Evolutionary conservation across 2,329 filamentous ascomycete species (phyloP).

Genomic region (Colletotrichum higginsianum): DNA sequence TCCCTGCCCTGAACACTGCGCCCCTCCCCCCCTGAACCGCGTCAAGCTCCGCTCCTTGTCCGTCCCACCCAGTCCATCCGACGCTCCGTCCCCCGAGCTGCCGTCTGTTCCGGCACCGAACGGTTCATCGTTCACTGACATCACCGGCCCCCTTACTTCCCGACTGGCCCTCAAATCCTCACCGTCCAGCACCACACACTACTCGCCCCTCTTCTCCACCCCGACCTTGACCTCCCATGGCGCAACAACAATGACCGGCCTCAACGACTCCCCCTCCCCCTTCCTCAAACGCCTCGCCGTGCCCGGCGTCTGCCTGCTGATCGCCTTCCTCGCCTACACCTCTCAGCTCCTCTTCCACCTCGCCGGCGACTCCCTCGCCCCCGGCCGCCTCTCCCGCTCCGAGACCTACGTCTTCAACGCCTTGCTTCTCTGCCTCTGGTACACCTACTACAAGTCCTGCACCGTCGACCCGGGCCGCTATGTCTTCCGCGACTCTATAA

Average conservation of each 20-base stretch:
- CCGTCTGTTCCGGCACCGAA: slow-evolving; percentile 20
- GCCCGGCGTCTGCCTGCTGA: slow-evolving; percentile 76
- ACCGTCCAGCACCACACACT: not conserved
- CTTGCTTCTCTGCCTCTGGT: slow-evolving; percentile 75
- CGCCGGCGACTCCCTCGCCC: slow-evolving; percentile 67
- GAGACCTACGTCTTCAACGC: slow-evolving; percentile 77
- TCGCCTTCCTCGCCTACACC: slow-evolving; percentile 78
- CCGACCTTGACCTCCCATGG: slow-evolving; percentile 23
- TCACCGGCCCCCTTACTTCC: slow-evolving; percentile 7
- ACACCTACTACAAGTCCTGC: slow-evolving; percentile 76
- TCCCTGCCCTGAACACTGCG: not conserved
- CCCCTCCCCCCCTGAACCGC: slow-evolving; percentile 31
- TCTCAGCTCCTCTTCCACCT: slow-evolving; percentile 80
- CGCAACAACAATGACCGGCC: slow-evolving; percentile 57
- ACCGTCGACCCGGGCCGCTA: slow-evolving; percentile 72
- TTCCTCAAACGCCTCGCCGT: slow-evolving; percentile 72
- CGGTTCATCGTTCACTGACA: slow-evolving; percentile 16
- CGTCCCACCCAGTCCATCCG: not conserved
- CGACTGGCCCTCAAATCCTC: not conserved
- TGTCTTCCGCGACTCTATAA: slow-evolving; percentile 56
- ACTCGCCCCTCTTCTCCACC: not conserved
- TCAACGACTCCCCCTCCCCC: slow-evolving; percentile 54
- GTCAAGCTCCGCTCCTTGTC: slow-evolving; percentile 36
- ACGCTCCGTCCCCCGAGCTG: slow-evolving; percentile 15
- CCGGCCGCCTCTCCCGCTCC: slow-evolving; percentile 70